A percentile compares a stretch with the other conserved stretches of the same genome.
phyloP scores from a whole-genome alignment of 768 basidiomycete species.

The Tulasnella sp. region DNA sequence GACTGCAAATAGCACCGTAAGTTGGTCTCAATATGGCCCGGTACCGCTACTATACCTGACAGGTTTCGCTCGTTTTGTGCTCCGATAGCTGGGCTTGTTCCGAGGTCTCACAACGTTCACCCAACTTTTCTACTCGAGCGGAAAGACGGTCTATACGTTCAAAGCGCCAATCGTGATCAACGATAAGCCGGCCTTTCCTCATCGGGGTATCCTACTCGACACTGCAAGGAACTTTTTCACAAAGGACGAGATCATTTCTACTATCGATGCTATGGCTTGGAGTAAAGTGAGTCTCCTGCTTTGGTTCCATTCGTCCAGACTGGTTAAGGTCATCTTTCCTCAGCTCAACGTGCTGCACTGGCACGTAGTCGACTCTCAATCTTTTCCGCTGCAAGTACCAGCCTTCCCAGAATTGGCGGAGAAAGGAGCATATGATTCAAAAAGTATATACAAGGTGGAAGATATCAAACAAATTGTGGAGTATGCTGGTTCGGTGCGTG shows the following conservation, averaged over 20 bases:
- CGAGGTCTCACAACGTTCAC: slow-evolving; percentile 78
- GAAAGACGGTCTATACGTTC: slow-evolving; percentile 52
- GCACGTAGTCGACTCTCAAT: slow-evolving; percentile 81
- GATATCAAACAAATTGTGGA: slow-evolving; percentile 64
- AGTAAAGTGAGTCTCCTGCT: slow-evolving; percentile 56
- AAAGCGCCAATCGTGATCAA: slow-evolving; percentile 62
- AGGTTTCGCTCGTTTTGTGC: neutral
- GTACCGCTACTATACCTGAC: neutral
- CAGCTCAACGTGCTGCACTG: slow-evolving; percentile 80
- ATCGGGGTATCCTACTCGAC: slow-evolving; percentile 79
- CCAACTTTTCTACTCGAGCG: slow-evolving; percentile 61
- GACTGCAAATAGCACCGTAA: slow-evolving; percentile 54
- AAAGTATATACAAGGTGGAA: slow-evolving; percentile 54
- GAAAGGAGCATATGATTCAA: slow-evolving; percentile 62
- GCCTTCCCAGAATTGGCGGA: slow-evolving; percentile 61
- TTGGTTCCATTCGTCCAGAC: neutral
- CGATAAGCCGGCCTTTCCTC: slow-evolving; percentile 60
- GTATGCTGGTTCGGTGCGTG: slow-evolving; percentile 71
- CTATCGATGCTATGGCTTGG: slow-evolving; percentile 75
- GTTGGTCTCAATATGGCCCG: slow-evolving; percentile 47
- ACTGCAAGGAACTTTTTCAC: slow-evolving; percentile 76
- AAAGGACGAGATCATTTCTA: slow-evolving; percentile 65
- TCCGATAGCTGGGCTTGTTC: slow-evolving; percentile 53
- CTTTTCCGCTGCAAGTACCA: slow-evolving; percentile 69
- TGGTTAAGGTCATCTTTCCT: slow-evolving; percentile 17